Evolutionary conservation across 2,329 filamentous ascomycete species (phyloP).

Genomic region (Aspergillus terreus): DNA sequence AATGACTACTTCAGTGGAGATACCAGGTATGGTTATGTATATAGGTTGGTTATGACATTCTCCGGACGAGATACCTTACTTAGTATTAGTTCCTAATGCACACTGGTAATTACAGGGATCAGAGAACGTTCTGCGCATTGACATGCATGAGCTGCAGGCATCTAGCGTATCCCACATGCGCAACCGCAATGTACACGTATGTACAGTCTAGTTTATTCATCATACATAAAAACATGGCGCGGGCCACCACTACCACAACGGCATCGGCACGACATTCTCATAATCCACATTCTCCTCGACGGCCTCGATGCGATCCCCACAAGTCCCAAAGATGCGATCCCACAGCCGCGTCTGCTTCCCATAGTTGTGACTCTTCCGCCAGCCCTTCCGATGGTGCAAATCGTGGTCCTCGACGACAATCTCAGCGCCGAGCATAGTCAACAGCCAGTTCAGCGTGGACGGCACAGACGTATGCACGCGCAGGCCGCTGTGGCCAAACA

Average conservation of each 20-base stretch:
- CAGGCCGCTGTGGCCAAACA: slow-evolving; percentile 10
- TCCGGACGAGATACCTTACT: too few relatives aligned
- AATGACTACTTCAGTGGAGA: background rate
- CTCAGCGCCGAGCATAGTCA: slow-evolving; percentile 1
- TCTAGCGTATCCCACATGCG: background rate
- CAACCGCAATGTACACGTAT: too few relatives aligned
- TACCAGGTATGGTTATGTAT: slow-evolving; percentile 5
- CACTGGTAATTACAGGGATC: too few relatives aligned
- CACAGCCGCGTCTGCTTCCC: slow-evolving; percentile 11
- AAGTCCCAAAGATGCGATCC: slow-evolving; percentile 9
- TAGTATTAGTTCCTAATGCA: too few relatives aligned
- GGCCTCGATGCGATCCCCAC: slow-evolving; percentile 3
- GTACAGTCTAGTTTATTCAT: too few relatives aligned
- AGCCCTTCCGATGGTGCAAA: slow-evolving; percentile 7
- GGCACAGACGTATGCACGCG: slow-evolving; percentile 4
- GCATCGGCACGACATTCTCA: slow-evolving; percentile 5
- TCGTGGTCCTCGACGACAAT: slow-evolving; percentile 10
- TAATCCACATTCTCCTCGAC: slow-evolving; percentile 7
- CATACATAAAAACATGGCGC: background rate
- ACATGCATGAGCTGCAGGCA: too few relatives aligned
- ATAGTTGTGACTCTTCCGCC: slow-evolving; percentile 10
- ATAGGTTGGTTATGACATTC: background rate
- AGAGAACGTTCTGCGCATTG: too few relatives aligned
- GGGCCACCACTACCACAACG: background rate
- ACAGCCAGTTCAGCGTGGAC: slow-evolving; percentile 3